Evolutionary conservation across 768 basidiomycete genomes (phyloP).

Genomic region (Mycena pura): DNA sequence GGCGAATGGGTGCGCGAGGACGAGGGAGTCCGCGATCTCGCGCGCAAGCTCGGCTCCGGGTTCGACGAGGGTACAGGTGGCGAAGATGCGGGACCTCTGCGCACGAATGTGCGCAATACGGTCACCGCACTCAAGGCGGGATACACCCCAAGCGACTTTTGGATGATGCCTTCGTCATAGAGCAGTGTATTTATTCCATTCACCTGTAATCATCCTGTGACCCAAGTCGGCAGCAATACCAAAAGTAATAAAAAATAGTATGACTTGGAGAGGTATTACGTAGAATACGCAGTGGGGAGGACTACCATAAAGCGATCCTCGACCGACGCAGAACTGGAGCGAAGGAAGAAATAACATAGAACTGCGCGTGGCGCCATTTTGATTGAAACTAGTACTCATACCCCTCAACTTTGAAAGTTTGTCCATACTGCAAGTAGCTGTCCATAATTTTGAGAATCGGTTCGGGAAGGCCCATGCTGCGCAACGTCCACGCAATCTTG

Average conservation of each 20-base stretch:
- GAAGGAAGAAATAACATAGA: neutral
- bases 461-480: constrained; percentile 94
- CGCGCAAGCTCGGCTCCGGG: constrained; percentile 48
- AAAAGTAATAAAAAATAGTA: constrained; percentile 1
- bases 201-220: constrained; percentile 14
- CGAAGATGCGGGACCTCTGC: constrained; percentile 7
- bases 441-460: constrained; percentile 93
- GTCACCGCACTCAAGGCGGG: constrained; percentile 12
- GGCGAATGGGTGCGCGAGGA: constrained; percentile 58
- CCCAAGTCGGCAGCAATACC: neutral
- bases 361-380: constrained; percentile 5
- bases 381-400: constrained; percentile 67
- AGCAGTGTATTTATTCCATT: neutral
- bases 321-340: neutral
- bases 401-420: constrained; percentile 87
- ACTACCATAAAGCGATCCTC: neutral
- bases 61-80: constrained; percentile 20
- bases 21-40: constrained; percentile 52
- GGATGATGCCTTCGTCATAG: constrained; percentile 18
- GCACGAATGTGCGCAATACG: constrained; percentile 9
- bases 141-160: constrained; percentile 24
- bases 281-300: neutral
- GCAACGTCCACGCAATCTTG: constrained; percentile 90
- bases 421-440: constrained; percentile 87
- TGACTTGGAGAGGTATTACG: constrained; percentile 6